phyloP scores from a whole-genome alignment of 2,329 filamentous ascomycete genomes.

The Aureobasidium sp. region DNA sequence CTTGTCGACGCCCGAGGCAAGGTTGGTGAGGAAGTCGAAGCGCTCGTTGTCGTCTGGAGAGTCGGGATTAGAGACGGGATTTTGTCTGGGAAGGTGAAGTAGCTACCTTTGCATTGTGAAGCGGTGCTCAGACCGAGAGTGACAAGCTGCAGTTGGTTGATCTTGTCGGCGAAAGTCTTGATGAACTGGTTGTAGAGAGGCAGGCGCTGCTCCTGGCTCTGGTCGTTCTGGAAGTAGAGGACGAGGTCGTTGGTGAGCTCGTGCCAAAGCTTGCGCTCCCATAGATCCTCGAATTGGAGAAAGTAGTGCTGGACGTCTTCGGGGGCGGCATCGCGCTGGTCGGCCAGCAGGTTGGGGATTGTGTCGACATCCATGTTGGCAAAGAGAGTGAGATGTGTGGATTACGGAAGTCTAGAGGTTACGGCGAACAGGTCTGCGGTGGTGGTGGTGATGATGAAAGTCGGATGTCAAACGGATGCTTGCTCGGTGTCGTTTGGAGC shows the following conservation, averaged over 20 bases:
- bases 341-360: slow-evolving; percentile 83
- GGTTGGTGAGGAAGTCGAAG: slow-evolving; percentile 71
- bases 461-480: background rate
- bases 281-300: slow-evolving; percentile 88
- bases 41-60: slow-evolving; percentile 72
- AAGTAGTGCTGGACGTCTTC: slow-evolving; percentile 82
- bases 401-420: background rate
- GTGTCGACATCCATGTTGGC: slow-evolving; percentile 68
- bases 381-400: background rate
- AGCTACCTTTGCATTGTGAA: slow-evolving; percentile 66
- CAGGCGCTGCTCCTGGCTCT: slow-evolving; percentile 76
- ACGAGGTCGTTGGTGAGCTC: slow-evolving; percentile 87
- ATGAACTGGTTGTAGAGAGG: slow-evolving; percentile 91
- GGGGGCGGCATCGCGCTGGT: slow-evolving; percentile 80
- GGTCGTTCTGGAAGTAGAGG: slow-evolving; percentile 74
- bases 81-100: background rate
- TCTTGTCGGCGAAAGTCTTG: slow-evolving; percentile 92
- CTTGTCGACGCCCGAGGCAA: slow-evolving; percentile 83
- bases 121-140: slow-evolving; percentile 81
- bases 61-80: slow-evolving; percentile 20
- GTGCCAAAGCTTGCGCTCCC: slow-evolving; percentile 99
- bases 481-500: background rate
- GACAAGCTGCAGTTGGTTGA: slow-evolving; percentile 97
- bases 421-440: background rate
- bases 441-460: background rate